Base-by-base conservation (phyloP, 805 yeast genomes). In the Candida patagonica region DNA sequence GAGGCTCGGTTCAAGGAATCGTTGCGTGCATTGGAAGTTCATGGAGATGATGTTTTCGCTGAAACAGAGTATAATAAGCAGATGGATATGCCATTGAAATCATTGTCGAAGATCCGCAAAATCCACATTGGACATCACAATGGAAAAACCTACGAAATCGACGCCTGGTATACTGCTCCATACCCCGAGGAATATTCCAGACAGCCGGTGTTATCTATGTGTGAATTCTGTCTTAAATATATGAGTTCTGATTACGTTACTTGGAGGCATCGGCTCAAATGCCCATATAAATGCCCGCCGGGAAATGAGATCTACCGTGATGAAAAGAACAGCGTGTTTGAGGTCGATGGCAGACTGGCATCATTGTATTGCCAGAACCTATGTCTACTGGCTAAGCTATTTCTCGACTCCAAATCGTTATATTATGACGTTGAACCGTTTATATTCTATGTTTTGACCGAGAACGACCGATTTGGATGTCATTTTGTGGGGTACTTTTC, bases 391-490 rank as follows among this genome's bases (percentile, higher is more conserved):
- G 95, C 96, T 2, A 92, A 89, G 57, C 62, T 87, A 43, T 92
- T 88, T 53, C 67, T 92, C 38, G 85, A 88, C 58, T 85, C 96
- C 2, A 92, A 92, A 55, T 86, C 96, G 0, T 65, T 92, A 38
- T 88, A 87, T 56, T 86, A 86, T 56, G 97, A 92, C 54, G 97
- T 89, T 32, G 96, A 92, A 58, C 96, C 97, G 1, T 89, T 89
- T 52, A 73, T 82, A 55, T 92, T 92, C 55, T 92, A 89, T 60
- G 76, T 88, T 1, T 60, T 92, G 33, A 82, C 89, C 4, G 92
- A 82, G 48, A 65, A 71, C 31, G 83, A 78, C 51, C 66, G 53
- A 4, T 19, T 35, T 6, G 67, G 66, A 13, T 80, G 80, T 54
- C 87, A 84, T 54, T 82, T 92, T 61, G 88, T 88, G 27, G 98